These are phyloP conservation scores for Pythium pyrilobum DNA, from an alignment of 352 stramenopile genomes.

Conservation along the genomic window DNA sequence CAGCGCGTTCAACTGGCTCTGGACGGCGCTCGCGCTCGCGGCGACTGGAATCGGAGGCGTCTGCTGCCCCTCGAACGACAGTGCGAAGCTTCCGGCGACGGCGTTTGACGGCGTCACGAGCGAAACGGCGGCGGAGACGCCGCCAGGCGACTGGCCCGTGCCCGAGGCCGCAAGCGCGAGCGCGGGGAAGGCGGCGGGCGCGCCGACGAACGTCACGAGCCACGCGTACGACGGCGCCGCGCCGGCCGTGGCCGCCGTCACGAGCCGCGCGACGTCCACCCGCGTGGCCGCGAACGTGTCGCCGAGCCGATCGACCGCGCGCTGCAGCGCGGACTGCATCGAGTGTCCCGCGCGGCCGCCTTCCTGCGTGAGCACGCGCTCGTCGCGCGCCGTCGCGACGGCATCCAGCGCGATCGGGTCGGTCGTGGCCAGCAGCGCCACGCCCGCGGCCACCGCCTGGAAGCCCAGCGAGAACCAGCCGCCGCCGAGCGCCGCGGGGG, in stretches of 20 bases:
- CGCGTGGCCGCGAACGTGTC: neutral
- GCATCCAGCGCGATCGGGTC: slow-evolving; percentile 26
- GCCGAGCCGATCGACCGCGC: slow-evolving; percentile 7
- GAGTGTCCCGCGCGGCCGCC: slow-evolving; percentile 27
- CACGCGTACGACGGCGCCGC: slow-evolving; percentile 7
- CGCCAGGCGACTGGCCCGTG: neutral
- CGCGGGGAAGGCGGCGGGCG: slow-evolving; percentile 20
- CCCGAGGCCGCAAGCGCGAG: slow-evolving; percentile 4
- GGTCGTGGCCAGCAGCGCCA: slow-evolving; percentile 9
- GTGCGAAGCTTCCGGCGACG: slow-evolving; percentile 9
- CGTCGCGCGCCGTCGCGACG: slow-evolving; percentile 26
- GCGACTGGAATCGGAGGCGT: slow-evolving; percentile 1
- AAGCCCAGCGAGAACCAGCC: slow-evolving; percentile 28
- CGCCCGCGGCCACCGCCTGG: neutral
- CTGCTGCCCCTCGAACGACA: neutral
- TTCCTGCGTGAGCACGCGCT: slow-evolving; percentile 18
- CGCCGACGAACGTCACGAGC: slow-evolving; percentile 26
- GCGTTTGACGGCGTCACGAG: neutral
- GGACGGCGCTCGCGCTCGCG: neutral
- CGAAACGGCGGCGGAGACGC: slow-evolving; percentile 1
- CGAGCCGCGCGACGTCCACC: neutral
- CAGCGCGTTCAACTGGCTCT: slow-evolving; percentile 7
- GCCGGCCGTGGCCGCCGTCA: neutral
- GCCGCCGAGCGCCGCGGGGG: neutral
- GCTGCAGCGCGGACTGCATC: slow-evolving; percentile 20